These are phyloP conservation scores for Cenococcum geophilum DNA, from an alignment of 495 filamentous ascomycete species.

Conservation along the genomic window DNA sequence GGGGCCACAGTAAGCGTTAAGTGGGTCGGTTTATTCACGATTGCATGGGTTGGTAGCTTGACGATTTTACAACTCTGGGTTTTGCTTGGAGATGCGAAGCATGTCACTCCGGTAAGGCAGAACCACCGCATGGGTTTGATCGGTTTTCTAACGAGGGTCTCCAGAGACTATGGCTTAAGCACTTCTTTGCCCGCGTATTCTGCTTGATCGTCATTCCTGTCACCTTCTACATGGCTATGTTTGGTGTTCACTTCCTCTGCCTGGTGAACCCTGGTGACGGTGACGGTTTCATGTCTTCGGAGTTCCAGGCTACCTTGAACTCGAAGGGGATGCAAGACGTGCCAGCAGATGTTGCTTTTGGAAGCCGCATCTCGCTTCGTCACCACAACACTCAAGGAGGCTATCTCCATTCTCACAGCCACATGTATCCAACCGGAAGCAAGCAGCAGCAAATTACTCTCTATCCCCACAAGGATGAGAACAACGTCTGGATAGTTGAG, in stretches of 20 bases:
- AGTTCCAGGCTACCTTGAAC: slow-evolving; percentile 96
- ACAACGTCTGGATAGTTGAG: slow-evolving; percentile 89
- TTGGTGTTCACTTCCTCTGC: slow-evolving; percentile 90
- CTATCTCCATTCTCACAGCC: slow-evolving; percentile 90
- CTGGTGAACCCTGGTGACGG: slow-evolving; percentile 92
- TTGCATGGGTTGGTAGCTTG: slow-evolving; percentile 93
- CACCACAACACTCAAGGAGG: slow-evolving; percentile 97
- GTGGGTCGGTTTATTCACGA: slow-evolving; percentile 98
- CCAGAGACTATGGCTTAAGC: slow-evolving; percentile 82
- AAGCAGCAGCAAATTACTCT: slow-evolving; percentile 98
- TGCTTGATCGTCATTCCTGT: slow-evolving; percentile 87
- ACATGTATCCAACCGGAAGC: slow-evolving; percentile 96
- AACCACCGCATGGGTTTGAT: neutral
- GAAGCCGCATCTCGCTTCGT: slow-evolving; percentile 76
- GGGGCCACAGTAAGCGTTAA: slow-evolving; percentile 94
- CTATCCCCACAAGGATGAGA: slow-evolving; percentile 98
- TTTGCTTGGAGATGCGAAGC: slow-evolving; percentile 78
- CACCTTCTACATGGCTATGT: slow-evolving; percentile 90
- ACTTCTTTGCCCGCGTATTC: slow-evolving; percentile 85
- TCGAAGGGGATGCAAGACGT: slow-evolving; percentile 94
- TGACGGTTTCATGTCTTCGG: slow-evolving; percentile 98
- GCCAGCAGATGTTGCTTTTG: slow-evolving; percentile 82
- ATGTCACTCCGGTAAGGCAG: slow-evolving; percentile 62
- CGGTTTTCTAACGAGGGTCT: slow-evolving; percentile 8
- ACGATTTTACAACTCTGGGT: slow-evolving; percentile 92